Evolutionary conservation across 169 alveolate genomes (phyloP).

Genomic region (Plasmodium adleri): DNA sequence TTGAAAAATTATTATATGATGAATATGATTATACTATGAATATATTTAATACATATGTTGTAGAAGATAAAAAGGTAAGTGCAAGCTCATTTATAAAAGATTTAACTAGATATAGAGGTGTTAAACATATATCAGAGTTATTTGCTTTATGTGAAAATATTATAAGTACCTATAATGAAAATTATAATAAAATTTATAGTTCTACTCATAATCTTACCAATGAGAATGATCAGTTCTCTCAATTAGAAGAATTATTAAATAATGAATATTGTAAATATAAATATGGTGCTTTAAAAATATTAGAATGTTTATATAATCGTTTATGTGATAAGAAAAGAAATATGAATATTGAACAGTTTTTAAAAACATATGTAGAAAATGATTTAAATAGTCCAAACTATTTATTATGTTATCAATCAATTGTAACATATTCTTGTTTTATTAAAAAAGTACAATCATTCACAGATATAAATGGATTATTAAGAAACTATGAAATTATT

Average conservation of each 20-base stretch:
- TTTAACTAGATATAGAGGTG: constrained; percentile 62
- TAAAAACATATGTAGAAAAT: constrained; percentile 60
- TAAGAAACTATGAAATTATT: constrained; percentile 37
- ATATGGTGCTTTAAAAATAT: constrained; percentile 50
- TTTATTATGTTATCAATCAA: constrained; percentile 56
- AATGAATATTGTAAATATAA: constrained; percentile 67
- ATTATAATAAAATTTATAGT: constrained; percentile 23
- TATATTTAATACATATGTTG: constrained; percentile 48
- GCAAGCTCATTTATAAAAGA: constrained; percentile 54
- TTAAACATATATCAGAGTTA: constrained; percentile 52
- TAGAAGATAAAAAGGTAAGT: constrained; percentile 59
- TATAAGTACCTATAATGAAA: constrained; percentile 62
- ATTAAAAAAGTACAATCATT: constrained; percentile 35
- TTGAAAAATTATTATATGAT: constrained; percentile 47
- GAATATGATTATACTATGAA: constrained; percentile 67
- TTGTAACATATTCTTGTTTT: constrained; percentile 70
- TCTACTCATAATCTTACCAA: neutral
- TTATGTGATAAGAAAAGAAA: constrained; percentile 71
- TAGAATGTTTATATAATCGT: constrained; percentile 52
- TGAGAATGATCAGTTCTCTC: neutral
- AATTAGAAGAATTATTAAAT: constrained; percentile 14
- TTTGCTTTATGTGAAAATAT: constrained; percentile 39
- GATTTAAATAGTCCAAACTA: constrained; percentile 59
- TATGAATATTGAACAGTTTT: constrained; percentile 66
- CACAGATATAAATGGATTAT: constrained; percentile 39